A percentile compares a stretch with the other conserved stretches of the same genome.
Evolutionary conservation across 306 rosid species (phyloP).

Genomic region (Citrullus colocynthis): DNA sequence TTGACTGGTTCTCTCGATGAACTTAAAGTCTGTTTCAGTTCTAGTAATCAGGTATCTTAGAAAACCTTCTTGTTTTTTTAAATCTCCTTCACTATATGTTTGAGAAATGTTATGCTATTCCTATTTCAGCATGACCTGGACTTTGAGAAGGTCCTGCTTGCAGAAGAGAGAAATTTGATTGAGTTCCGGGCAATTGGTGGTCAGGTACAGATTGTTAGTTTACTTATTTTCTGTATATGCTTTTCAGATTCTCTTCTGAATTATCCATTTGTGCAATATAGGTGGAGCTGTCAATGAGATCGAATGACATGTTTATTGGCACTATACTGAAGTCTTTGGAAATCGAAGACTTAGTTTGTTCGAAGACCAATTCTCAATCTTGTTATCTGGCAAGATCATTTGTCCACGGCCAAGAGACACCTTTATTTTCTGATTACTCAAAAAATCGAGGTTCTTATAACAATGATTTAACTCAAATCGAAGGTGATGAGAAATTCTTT

Average conservation of each 20-base stretch:
- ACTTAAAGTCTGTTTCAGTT: slow-evolving; percentile 73
- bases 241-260: slow-evolving; percentile 14
- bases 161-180: slow-evolving; percentile 60
- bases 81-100: neutral
- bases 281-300: slow-evolving; percentile 83
- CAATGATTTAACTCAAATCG: slow-evolving; percentile 25
- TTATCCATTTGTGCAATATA: slow-evolving; percentile 21
- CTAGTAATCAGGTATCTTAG: slow-evolving; percentile 54
- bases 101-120: neutral
- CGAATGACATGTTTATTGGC: slow-evolving; percentile 63
- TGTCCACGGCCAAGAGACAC: slow-evolving; percentile 39
- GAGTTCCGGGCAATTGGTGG: slow-evolving; percentile 98
- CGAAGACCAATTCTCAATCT: slow-evolving; percentile 31
- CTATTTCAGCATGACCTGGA: slow-evolving; percentile 49
- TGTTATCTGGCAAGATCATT: slow-evolving; percentile 85
- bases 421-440: slow-evolving; percentile 24
- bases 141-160: slow-evolving; percentile 66
- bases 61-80: neutral
- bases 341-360: slow-evolving; percentile 78
- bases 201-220: slow-evolving; percentile 37
- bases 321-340: slow-evolving; percentile 89
- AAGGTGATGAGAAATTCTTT: slow-evolving; percentile 70
- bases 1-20: slow-evolving; percentile 92
- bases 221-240: neutral
- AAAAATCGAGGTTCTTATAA: slow-evolving; percentile 22